Base-by-base conservation (phyloP, 148 eudicot species). In the Camellia lanceoleosa region DNA sequence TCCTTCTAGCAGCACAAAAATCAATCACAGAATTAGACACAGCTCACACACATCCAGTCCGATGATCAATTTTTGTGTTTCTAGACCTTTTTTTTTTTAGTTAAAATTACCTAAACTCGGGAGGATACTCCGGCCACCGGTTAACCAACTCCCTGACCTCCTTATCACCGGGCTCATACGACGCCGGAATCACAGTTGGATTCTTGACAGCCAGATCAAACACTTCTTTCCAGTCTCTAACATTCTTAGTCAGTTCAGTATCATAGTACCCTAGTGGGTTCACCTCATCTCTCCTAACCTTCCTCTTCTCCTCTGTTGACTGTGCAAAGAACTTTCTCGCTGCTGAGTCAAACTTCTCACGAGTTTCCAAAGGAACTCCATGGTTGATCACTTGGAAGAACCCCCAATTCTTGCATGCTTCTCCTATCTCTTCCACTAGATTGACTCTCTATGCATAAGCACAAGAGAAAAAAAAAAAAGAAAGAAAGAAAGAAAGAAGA, bases 301-400 rank as follows among this genome's bases (percentile, higher is more conserved):
- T 86, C 63, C 78, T 59, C 84, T 88, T 90, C 82, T 87, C 90
- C 66, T 87, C 85, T 38, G 30, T 5, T 16, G 87, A 73, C 71
- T 82, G 80, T 11, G 56, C 20, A 49, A 90, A 88, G 84, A 90
- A 90, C 60, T 75, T 52, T 54, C 84, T 76, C 14, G 90, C 85
- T 4, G 74, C 84, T 13, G 14, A 5, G 18, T 83, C 85, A 3
- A 82, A 52, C 7, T 79, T 80, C 65, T 83, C 66, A 0, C 87
- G 82, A n/a, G 66, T 81, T 43, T 81, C 80, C 1, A 76, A 6
- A 9, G 90, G 87, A 46, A 89, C 87, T 0, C 90, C 88, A 14
- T 89, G 92, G 78, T 89, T 80, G 80, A 86, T 78, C 68, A 89
- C 90, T 70, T 87, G 89, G 68, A 89, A 89, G 79, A 89, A 89